Base-by-base conservation (phyloP, 805 yeast genomes). In the Zygosaccharomyces rouxii region DNA sequence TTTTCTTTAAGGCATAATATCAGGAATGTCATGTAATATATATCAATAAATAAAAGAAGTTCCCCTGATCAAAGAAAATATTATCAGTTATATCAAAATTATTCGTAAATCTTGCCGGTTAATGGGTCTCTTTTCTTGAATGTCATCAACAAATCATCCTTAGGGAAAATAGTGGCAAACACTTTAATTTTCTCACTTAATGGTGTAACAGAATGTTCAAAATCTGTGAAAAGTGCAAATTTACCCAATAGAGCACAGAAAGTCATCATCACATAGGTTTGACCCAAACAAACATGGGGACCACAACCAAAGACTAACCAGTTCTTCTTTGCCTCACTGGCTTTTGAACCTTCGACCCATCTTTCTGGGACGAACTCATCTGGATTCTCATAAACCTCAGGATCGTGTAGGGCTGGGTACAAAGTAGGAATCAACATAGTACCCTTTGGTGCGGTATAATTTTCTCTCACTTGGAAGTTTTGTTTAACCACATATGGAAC, bases 261-360 rank as follows among this genome's bases (percentile, higher is more conserved):
- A 52, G 92, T 79, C 79, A 88, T 83, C 80, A 87, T 77, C 52
- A 94, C 99, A 64, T 94, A 94, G 52, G 82, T 86, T 74, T 89
- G 95, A 57, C 99, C 99, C 54, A 94, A 73, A 72, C 99, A 94
- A 48, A 86, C 89, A 67, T 94, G 99, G 10, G 97, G 92, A 48
- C 99, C 99, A 40, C 95, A 83, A 55, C 99, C 99, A 60, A 94
- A 94, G 9, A 92, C 97, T 55, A 94, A 79, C 96, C 97, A 94
- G 74, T 90, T 90, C 69, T 86, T 85, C 67, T 83, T 84, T 35
- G 84, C 84, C 71, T 79, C 80, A 62, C 76, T 79, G 16, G 92
- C 95, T 43, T 80, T 72, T 6, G 94, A 77, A 45, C 89, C 90
- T 62, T 78, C 85, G 22, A 64, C 75, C 98, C 98, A 94, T 75